These are phyloP conservation scores for Hylodesmum podocarpum DNA, from an alignment of 306 rosid genomes.

Conservation along the genomic window DNA sequence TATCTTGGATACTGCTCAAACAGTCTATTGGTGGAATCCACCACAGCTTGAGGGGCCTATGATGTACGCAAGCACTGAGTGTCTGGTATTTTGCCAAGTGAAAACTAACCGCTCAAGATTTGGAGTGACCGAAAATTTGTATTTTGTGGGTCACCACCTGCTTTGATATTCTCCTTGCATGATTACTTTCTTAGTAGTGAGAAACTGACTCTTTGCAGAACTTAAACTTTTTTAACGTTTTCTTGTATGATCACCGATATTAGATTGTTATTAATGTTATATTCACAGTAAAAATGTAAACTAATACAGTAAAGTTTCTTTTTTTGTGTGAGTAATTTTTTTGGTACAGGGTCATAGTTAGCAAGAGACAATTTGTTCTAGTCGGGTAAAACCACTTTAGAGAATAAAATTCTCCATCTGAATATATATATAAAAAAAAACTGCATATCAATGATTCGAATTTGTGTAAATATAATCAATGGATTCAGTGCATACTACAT, in stretches of 20 bases:
- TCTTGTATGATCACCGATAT: not conserved
- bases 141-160: conserved; percentile 45
- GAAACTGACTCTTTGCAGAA: conserved; percentile 15
- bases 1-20: conserved; percentile 7
- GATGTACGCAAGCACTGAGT: conserved; percentile 29
- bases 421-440: no score
- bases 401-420: no score
- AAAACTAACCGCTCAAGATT: conserved; percentile 30
- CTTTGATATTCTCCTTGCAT: conserved; percentile 35
- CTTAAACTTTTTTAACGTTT: not conserved
- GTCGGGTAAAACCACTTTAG: no score
- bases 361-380: no score
- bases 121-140: conserved; percentile 26
- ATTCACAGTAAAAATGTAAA: not conserved
- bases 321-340: not conserved
- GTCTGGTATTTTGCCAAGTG: conserved; percentile 27
- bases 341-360: no score
- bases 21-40: conserved; percentile 34
- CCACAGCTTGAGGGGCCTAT: conserved; percentile 41
- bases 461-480: not conserved
- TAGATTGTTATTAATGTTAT: not conserved
- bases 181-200: conserved; percentile 35
- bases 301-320: not conserved
- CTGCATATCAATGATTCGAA: not conserved
- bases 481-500: not conserved